Evolutionary conservation across 768 basidiomycete genomes (phyloP).

Genomic region (Baorangia bicolor): DNA sequence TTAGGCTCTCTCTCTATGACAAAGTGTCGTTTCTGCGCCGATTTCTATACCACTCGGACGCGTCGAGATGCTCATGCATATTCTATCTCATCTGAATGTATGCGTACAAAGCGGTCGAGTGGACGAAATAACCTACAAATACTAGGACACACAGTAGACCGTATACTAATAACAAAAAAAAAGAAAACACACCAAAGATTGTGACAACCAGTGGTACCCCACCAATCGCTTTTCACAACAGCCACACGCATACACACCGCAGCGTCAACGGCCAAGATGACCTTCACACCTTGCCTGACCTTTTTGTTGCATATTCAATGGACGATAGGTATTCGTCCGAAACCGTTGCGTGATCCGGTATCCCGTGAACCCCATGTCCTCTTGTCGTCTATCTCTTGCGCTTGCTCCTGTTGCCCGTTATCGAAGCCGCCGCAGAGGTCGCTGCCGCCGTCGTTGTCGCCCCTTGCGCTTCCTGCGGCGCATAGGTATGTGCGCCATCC

Average conservation of each 20-base stretch:
- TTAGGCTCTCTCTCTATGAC: too few relatives aligned
- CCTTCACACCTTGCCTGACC: neutral
- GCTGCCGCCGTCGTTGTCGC: neutral
- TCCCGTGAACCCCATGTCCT: neutral
- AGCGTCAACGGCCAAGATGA: neutral
- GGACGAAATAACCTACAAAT: constrained; percentile 1
- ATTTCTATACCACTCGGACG: too few relatives aligned
- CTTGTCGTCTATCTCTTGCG: constrained; percentile 29
- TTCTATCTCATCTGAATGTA: neutral
- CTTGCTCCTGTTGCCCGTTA: constrained; percentile 22
- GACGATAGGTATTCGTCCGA: neutral
- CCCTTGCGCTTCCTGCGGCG: neutral
- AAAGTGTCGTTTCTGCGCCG: too few relatives aligned
- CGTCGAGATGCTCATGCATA: neutral
- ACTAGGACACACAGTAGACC: neutral
- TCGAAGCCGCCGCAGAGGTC: neutral
- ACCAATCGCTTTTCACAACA: neutral
- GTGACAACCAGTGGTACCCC: neutral
- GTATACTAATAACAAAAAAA: neutral
- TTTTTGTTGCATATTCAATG: neutral
- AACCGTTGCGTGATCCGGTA: neutral
- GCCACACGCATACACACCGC: neutral
- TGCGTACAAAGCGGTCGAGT: neutral
- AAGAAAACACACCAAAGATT: neutral
- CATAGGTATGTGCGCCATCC: constrained; percentile 11